Evolutionary conservation across 768 basidiomycete species (phyloP).

Genomic region (Chalciporus sphaerocephalus): DNA sequence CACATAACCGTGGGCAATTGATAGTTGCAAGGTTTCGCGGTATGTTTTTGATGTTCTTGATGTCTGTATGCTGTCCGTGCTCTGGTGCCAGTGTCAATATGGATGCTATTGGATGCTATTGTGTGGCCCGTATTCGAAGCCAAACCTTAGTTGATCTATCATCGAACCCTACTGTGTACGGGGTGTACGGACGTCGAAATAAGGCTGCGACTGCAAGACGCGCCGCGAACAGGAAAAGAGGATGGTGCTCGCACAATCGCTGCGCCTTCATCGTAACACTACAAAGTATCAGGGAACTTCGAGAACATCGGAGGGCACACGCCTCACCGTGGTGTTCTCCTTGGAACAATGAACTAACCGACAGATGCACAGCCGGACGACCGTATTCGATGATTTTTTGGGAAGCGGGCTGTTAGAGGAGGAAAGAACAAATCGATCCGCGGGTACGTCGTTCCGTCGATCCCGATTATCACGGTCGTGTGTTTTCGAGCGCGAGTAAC

Average conservation of each 20-base stretch:
- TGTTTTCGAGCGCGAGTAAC: neutral
- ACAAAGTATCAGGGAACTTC: neutral
- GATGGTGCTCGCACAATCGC: neutral
- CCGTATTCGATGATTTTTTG: neutral
- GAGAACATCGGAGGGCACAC: neutral
- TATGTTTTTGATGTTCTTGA: too few relatives aligned
- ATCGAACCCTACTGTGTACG: too few relatives aligned
- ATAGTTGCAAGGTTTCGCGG: too few relatives aligned
- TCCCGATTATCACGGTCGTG: neutral
- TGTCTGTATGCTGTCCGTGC: too few relatives aligned
- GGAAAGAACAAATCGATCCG: neutral
- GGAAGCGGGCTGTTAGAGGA: neutral
- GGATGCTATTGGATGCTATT: too few relatives aligned
- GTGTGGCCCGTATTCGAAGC: too few relatives aligned
- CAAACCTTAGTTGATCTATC: too few relatives aligned
- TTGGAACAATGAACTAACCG: neutral
- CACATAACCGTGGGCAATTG: too few relatives aligned
- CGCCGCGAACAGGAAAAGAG: neutral
- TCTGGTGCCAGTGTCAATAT: too few relatives aligned
- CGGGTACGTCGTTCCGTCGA: neutral
- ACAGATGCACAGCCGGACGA: neutral
- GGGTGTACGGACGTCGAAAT: neutral
- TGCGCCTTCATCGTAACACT: neutral
- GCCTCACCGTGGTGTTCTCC: neutral
- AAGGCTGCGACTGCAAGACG: neutral